Evolutionary conservation across 306 rosid genomes (phyloP).

Genomic region (Fagus crenata): DNA sequence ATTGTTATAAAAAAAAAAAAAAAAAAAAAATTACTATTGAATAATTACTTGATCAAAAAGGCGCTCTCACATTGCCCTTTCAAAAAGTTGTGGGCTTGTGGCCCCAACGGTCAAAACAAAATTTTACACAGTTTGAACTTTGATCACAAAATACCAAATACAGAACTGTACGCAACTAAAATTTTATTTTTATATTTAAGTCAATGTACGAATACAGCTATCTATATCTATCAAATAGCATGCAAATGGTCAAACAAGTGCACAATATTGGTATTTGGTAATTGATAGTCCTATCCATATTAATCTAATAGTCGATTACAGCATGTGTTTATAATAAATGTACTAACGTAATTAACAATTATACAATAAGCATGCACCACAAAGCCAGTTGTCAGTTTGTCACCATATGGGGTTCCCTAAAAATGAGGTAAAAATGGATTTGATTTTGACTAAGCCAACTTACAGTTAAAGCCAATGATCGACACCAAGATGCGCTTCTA

Average conservation of each 20-base stretch:
- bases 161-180: not conserved
- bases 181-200: not conserved
- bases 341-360: not conserved
- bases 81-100: not conserved
- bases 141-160: too few species aligned
- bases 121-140: too few species aligned
- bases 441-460: constrained; percentile 27
- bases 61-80: not conserved
- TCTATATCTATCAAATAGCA: constrained; percentile 2
- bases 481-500: constrained; percentile 62
- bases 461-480: constrained; percentile 80
- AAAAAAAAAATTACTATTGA: too few species aligned
- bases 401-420: not conserved
- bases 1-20: too few species aligned
- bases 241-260: constrained; percentile 23
- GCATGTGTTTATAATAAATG: not conserved
- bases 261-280: too few species aligned
- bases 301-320: not conserved
- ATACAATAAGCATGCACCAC: not conserved
- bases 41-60: too few species aligned
- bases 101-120: constrained; percentile 1
- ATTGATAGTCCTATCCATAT: not conserved
- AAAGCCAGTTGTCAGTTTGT: not conserved
- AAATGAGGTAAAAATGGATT: not conserved
- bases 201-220: constrained; percentile 6